phyloP scores from a whole-genome alignment of 305 asterid species.

The Fraxinus latifolia region DNA sequence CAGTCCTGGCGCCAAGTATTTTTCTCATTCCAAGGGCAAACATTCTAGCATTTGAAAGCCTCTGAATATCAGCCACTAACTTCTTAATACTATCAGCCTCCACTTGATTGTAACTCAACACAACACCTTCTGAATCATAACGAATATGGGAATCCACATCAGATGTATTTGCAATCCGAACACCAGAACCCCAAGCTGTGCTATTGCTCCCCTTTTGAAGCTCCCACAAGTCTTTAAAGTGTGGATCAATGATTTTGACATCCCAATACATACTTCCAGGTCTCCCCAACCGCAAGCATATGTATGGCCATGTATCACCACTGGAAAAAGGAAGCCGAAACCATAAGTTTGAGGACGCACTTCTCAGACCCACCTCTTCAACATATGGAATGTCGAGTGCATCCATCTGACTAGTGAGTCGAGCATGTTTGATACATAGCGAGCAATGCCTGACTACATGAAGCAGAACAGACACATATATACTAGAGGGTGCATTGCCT shows the following conservation, averaged over 20 bases:
- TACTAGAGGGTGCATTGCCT: constrained; percentile 77
- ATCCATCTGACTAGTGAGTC: constrained; percentile 94
- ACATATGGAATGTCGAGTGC: constrained; percentile 87
- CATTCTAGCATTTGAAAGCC: constrained; percentile 87
- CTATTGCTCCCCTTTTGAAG: constrained; percentile 83
- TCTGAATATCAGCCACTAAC: constrained; percentile 83
- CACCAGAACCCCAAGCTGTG: constrained; percentile 90
- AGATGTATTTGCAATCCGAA: constrained; percentile 94
- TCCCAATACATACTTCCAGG: constrained; percentile 99
- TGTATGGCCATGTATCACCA: constrained; percentile 77
- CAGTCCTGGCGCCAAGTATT: constrained; percentile 79
- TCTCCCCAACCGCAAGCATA: constrained; percentile 89
- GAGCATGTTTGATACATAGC: constrained; percentile 92
- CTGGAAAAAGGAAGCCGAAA: constrained; percentile 86
- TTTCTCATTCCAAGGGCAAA: constrained; percentile 89
- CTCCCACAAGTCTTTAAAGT: constrained; percentile 89
- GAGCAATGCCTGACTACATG: constrained; percentile 95
- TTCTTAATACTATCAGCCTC: constrained; percentile 88
- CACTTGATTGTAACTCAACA: constrained; percentile 83
- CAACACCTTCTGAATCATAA: constrained; percentile 93
- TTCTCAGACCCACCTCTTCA: constrained; percentile 93
- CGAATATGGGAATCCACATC: constrained; percentile 94
- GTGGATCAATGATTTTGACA: constrained; percentile 85
- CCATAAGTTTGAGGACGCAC: constrained; percentile 91
- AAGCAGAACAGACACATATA: constrained; percentile 75